phyloP scores from a whole-genome alignment of 1,284 basidiomycete genomes.

The Cystobasidium sp. region DNA sequence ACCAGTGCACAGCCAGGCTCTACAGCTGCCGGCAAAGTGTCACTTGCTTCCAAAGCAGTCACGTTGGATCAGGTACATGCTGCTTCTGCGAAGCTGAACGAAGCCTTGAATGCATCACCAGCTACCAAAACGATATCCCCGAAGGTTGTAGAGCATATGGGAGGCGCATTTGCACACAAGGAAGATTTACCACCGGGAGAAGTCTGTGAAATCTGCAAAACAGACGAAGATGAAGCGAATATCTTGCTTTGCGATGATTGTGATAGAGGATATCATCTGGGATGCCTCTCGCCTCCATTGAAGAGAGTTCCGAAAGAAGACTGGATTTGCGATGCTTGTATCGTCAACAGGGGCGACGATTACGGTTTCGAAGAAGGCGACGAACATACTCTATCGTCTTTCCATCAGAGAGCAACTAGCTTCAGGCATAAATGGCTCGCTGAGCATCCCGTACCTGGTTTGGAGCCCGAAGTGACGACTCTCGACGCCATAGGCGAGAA shows the following conservation, averaged over 20 bases:
- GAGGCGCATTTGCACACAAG: neutral
- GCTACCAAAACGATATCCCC: neutral
- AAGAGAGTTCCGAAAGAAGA: slow-evolving; percentile 82
- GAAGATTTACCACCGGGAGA: slow-evolving; percentile 28
- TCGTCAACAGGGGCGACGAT: slow-evolving; percentile 92
- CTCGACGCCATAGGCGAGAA: neutral
- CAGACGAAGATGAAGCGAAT: slow-evolving; percentile 81
- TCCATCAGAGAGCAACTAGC: slow-evolving; percentile 85
- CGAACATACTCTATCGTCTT: slow-evolving; percentile 88
- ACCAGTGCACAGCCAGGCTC: slow-evolving; percentile 5
- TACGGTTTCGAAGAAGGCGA: slow-evolving; percentile 99
- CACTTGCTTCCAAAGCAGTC: slow-evolving; percentile 3
- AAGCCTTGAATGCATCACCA: slow-evolving; percentile 45
- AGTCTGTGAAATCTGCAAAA: slow-evolving; percentile 63
- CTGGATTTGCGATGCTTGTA: slow-evolving; percentile 94
- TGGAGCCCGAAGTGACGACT: slow-evolving; percentile 46
- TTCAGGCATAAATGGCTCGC: slow-evolving; percentile 87
- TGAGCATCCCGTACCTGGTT: slow-evolving; percentile 45
- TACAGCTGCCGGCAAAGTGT: neutral
- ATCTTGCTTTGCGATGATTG: slow-evolving; percentile 97
- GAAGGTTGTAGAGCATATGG: neutral
- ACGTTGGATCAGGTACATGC: slow-evolving; percentile 46
- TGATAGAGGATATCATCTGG: slow-evolving; percentile 95
- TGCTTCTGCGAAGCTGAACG: slow-evolving; percentile 51
- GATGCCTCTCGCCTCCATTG: slow-evolving; percentile 91